These are phyloP conservation scores for Zopfochytrium polystomum DNA, from an alignment of 371 early-diverging fungal genomes.

Conservation along the genomic window DNA sequence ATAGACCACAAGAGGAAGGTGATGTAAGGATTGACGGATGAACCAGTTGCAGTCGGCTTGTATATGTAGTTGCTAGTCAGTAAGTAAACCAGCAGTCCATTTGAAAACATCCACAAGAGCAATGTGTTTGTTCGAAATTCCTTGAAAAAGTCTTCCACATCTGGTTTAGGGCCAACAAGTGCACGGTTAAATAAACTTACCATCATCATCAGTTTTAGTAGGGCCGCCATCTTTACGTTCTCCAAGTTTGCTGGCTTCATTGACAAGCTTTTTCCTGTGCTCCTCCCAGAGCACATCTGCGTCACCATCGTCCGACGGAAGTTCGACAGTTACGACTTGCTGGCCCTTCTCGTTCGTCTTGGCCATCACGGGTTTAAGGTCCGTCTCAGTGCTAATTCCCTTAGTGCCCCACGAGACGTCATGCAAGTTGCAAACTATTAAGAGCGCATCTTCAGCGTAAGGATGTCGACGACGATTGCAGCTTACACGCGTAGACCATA, in stretches of 20 bases:
- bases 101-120: slow-evolving; percentile 79
- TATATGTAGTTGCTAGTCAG: slow-evolving; percentile 26
- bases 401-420: too few species aligned
- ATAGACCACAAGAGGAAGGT: slow-evolving; percentile 51
- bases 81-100: slow-evolving; percentile 64
- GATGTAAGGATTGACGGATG: slow-evolving; percentile 15
- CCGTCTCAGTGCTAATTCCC: too few species aligned
- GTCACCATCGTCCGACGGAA: slow-evolving; percentile 56
- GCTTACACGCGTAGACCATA: slow-evolving; percentile 79
- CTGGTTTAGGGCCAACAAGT: background rate
- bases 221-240: slow-evolving; percentile 46
- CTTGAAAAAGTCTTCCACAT: slow-evolving; percentile 74
- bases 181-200: background rate
- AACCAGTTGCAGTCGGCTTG: background rate
- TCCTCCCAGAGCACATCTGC: too few species aligned
- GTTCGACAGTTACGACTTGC: slow-evolving; percentile 43
- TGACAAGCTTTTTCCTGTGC: slow-evolving; percentile 61
- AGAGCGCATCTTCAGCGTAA: too few species aligned
- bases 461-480: too few species aligned
- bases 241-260: slow-evolving; percentile 59
- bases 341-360: slow-evolving; percentile 19
- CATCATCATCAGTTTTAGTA: slow-evolving; percentile 48
- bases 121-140: slow-evolving; percentile 76
- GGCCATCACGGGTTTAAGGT: slow-evolving; percentile 11
- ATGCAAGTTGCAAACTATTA: too few species aligned